A percentile compares a stretch with the other conserved stretches of the same genome.
Conservation (phyloP, 345 rosid species). For the Pelargonium nanum region DNA sequence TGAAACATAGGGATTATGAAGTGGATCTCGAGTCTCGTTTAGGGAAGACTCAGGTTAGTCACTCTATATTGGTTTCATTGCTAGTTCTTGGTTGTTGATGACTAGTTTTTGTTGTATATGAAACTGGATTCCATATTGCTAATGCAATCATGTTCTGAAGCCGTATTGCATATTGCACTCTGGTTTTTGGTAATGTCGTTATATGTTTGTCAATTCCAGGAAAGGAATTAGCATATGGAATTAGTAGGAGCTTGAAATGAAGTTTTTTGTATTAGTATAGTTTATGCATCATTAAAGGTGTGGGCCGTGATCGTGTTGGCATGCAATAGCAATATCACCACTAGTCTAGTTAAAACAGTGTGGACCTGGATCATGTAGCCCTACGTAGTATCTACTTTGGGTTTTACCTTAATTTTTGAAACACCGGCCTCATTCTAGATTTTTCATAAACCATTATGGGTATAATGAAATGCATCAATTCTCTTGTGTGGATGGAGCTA, state of each 20-base stretch:
- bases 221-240: not conserved
- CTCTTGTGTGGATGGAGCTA: too few species aligned
- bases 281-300: not conserved
- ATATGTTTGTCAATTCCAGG: too few species aligned
- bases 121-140: not conserved
- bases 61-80: not conserved
- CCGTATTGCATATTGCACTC: not conserved
- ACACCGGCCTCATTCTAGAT: too few species aligned
- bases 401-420: too few species aligned
- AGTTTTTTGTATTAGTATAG: not conserved
- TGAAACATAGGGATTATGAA: conserved; percentile 94
- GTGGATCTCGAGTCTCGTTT: conserved; percentile 94
- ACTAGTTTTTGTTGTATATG: not conserved
- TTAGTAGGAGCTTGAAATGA: not conserved
- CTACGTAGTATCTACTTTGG: too few species aligned
- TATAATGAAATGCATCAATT: too few species aligned
- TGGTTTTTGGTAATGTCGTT: not conserved
- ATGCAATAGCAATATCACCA: conserved; percentile 55
- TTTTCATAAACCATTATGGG: too few species aligned
- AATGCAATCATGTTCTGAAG: not conserved
- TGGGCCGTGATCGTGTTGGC: not conserved
- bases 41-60: conserved; percentile 81
- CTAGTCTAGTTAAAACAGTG: too few species aligned
- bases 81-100: not conserved
- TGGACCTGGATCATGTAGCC: too few species aligned